Conservation (phyloP, 768 basidiomycete genomes). For the Mycena leptocephala region DNA sequence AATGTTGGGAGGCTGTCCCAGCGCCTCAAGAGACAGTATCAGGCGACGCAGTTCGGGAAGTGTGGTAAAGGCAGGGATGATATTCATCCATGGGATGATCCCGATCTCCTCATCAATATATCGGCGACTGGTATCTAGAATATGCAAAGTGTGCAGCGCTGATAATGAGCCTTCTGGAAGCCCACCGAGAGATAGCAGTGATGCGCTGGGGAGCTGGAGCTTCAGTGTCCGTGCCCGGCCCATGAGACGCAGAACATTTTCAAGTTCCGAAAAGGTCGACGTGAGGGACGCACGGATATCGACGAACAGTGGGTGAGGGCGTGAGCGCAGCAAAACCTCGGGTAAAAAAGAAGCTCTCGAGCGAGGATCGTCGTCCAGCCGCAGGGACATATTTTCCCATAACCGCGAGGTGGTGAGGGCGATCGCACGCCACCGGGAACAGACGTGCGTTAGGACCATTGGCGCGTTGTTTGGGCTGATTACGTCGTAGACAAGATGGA, state of each 20-base stretch:
- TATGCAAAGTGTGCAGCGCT: not conserved
- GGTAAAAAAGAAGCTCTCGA: not conserved
- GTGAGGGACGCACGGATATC: not conserved
- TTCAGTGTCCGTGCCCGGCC: not conserved
- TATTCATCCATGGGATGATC: not conserved
- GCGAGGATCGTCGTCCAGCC: not conserved
- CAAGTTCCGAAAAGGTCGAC: not conserved
- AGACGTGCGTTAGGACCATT: not conserved
- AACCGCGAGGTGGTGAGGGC: not conserved
- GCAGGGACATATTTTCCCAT: constrained; percentile 7
- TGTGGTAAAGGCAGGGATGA: not conserved
- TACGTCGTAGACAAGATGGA: not conserved
- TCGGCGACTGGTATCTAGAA: not conserved
- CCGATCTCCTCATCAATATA: not conserved
- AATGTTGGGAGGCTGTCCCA: not conserved
- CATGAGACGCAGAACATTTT: not conserved
- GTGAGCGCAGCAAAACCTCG: not conserved
- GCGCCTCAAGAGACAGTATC: not conserved
- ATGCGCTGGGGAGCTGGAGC: not conserved
- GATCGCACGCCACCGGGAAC: not conserved
- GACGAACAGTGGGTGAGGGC: not conserved
- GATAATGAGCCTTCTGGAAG: not conserved
- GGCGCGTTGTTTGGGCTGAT: not conserved
- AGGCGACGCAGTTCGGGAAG: not conserved
- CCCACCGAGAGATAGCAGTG: not conserved